Conservation (phyloP, 2,329 filamentous ascomycete genomes). For the Westerdykella aurantiaca region DNA sequence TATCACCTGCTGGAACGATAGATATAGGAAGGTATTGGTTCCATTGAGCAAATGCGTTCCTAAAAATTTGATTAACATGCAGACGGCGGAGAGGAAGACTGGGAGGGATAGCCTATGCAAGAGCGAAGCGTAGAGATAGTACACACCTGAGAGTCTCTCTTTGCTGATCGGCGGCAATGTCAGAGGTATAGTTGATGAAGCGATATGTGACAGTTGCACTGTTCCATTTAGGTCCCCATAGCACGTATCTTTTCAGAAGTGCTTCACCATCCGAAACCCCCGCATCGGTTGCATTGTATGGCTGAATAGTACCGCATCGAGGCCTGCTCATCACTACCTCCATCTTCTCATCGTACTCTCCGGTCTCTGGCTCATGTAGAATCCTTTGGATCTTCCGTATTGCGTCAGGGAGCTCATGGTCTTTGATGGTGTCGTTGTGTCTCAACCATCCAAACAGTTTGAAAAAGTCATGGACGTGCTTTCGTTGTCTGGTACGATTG, state of each 20-base stretch:
- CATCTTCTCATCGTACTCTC: constrained; percentile 22
- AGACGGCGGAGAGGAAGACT: not conserved
- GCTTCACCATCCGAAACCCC: constrained; percentile 1
- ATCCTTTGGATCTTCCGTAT: constrained; percentile 25
- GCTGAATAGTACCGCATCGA: constrained; percentile 20
- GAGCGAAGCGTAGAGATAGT: not conserved
- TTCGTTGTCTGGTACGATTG: constrained; percentile 17
- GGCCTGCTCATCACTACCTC: constrained; percentile 20
- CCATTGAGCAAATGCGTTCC: constrained; percentile 24
- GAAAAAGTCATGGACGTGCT: constrained; percentile 27
- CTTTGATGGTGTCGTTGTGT: constrained; percentile 16
- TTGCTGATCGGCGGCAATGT: constrained; percentile 15
- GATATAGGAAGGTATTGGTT: constrained; percentile 16
- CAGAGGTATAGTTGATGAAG: constrained; percentile 21
- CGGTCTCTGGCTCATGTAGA: constrained; percentile 20
- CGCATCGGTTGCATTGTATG: constrained; percentile 19
- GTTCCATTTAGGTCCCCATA: constrained; percentile 27
- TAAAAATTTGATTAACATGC: constrained; percentile 4
- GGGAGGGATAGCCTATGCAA: not conserved
- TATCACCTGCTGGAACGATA: constrained; percentile 12
- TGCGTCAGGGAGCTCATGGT: constrained; percentile 18
- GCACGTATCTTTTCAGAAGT: constrained; percentile 17
- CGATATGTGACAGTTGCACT: constrained; percentile 22
- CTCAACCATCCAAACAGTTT: constrained; percentile 25
- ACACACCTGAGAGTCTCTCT: constrained; percentile 19